Conservation (phyloP, 805 yeast species). For the Candida incommunis region DNA sequence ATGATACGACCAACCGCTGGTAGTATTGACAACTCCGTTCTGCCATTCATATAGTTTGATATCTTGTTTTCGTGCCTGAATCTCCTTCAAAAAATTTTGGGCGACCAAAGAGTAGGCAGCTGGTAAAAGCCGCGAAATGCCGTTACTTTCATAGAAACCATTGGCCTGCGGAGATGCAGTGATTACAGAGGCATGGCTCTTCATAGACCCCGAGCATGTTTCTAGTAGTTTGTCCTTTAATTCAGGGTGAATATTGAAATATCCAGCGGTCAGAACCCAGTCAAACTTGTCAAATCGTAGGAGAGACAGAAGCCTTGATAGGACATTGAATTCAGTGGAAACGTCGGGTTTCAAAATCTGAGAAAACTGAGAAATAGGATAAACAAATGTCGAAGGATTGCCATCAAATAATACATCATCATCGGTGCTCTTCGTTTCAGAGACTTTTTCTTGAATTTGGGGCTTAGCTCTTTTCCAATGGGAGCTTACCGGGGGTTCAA, state of each 20-base stretch:
- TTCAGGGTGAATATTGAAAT: conserved; percentile 78
- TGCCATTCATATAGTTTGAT: conserved; percentile 73
- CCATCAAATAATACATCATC: conserved; percentile 21
- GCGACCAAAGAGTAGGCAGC: conserved; percentile 75
- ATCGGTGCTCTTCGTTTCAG: neutral
- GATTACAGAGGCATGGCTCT: conserved; percentile 49
- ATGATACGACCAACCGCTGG: conserved; percentile 92
- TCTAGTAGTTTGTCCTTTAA: conserved; percentile 44
- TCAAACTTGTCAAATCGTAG: conserved; percentile 36
- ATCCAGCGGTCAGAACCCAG: conserved; percentile 94
- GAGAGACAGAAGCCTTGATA: conserved; percentile 45
- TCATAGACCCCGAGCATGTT: conserved; percentile 25
- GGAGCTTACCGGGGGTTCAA: neutral
- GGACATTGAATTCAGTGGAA: conserved; percentile 72
- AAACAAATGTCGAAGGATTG: conserved; percentile 47
- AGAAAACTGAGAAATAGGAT: conserved; percentile 83
- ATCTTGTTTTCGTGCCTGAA: conserved; percentile 29
- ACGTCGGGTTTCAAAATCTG: conserved; percentile 55
- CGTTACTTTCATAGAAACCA: conserved; percentile 77
- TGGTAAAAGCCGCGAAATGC: conserved; percentile 71
- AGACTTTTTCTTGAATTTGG: neutral
- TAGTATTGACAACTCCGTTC: conserved; percentile 67
- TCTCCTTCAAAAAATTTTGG: conserved; percentile 45
- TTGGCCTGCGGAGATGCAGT: conserved; percentile 92
- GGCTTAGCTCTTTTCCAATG: neutral